Evolutionary conservation across 257 asterid genomes (phyloP), one percentile per base, ranked within the genome.

Genomic region (Solanum chaucha): DNA sequence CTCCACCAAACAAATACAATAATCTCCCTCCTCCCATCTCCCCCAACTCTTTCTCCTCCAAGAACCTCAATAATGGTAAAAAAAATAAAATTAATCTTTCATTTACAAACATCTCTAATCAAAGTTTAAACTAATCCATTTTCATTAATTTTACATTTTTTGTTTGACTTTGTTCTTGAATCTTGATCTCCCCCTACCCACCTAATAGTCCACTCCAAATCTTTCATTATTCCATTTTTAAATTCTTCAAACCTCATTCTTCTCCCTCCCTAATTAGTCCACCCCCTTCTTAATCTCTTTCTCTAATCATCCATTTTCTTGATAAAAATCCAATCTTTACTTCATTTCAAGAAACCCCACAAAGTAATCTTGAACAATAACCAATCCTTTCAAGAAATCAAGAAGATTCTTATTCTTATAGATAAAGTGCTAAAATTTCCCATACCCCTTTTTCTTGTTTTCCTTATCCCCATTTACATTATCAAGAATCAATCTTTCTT

Each of bases 171-270:
- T 87, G 82, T 70, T 86, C 64, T 38, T 65, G 59, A 72, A 41
- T 4, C 36, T 44, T 61, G 68, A 22, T 61, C 14, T 19, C 44
- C 38, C 51, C 48, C 86, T 26, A 51, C 61, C n/a, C 9, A 13
- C 13, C 48, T 10, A 83, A 85, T 87, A 89, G 93, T 91, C 94
- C 92, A 92, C 90, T 84, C 90, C 90, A 89, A 88, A 89, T 90
- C 86, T 88, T 88, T 82, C 86, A 85, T 55, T 85, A 87, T 78
- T 88, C 86, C 74, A 75, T 48, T 71, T 86, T 88, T 70, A 86
- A 90, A 86, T 30, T 88, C 90, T 90, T 89, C 91, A 91, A 92
- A 91, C 88, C 90, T 35, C 87, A 90, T 70, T 86, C 88, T 12
- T 88, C 93, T 85, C 89, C 90, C 91, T 87, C 90, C 87, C 5